Conservation (phyloP, 345 rosid genomes). For the Laguncularia racemosa region DNA sequence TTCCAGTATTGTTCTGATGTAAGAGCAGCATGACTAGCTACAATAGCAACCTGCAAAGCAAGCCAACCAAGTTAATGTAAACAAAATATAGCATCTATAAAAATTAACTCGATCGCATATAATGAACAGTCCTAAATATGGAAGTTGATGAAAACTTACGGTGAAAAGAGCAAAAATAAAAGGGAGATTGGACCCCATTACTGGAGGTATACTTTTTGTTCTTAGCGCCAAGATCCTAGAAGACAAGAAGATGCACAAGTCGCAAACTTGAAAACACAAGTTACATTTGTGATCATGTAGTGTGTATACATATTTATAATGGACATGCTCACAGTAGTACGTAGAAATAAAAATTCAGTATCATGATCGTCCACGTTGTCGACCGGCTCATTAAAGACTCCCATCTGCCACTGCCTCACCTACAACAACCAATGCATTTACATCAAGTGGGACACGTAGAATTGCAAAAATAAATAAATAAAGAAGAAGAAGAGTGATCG, state of each 20-base stretch:
- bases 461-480: too few species aligned
- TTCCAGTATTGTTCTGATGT: constrained; percentile 55
- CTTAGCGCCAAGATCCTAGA: background rate
- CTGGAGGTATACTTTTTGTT: background rate
- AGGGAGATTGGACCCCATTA: constrained; percentile 25
- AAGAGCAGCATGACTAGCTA: constrained; percentile 35
- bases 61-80: background rate
- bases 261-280: too few species aligned
- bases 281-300: background rate
- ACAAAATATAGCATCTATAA: too few species aligned
- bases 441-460: too few species aligned
- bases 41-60: constrained; percentile 33
- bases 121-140: background rate
- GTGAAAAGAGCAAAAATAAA: constrained; percentile 23
- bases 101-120: too few species aligned
- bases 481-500: too few species aligned
- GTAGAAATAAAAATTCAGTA: too few species aligned
- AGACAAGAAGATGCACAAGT: background rate
- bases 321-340: too few species aligned
- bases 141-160: constrained; percentile 14
- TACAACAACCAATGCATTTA: too few species aligned
- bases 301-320: background rate
- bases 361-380: too few species aligned
- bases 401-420: too few species aligned
- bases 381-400: too few species aligned